Evolutionary conservation across 768 basidiomycete species (phyloP).

Genomic region (Albatrellus ellisii): DNA sequence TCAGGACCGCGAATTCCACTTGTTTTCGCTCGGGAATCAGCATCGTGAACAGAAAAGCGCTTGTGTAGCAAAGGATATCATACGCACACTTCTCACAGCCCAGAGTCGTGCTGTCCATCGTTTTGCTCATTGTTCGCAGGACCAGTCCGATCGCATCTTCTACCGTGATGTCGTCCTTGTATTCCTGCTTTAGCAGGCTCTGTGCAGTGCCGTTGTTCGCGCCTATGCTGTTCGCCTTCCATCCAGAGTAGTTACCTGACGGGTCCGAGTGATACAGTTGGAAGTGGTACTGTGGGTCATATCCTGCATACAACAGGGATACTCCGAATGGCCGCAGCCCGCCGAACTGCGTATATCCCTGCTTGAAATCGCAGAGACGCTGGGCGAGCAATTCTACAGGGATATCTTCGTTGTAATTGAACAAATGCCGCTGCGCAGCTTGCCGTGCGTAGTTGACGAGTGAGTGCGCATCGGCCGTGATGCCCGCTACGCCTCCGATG

Average conservation of each 20-base stretch:
- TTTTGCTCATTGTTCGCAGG: conserved; percentile 95
- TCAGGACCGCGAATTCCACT: conserved; percentile 97
- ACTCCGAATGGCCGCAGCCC: conserved; percentile 98
- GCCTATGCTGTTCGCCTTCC: conserved; percentile 99
- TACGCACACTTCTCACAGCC: conserved; percentile 89
- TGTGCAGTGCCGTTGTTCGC: conserved; percentile 96
- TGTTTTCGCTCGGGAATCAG: too few relatives aligned
- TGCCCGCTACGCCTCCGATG: conserved; percentile 87
- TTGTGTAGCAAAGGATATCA: background rate
- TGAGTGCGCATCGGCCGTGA: conserved; percentile 96
- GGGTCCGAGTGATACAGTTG: conserved; percentile 98
- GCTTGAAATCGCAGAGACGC: conserved; percentile 91
- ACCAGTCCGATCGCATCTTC: conserved; percentile 90
- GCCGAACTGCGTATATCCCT: conserved; percentile 96
- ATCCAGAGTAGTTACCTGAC: conserved; percentile 95
- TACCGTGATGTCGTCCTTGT: conserved; percentile 86
- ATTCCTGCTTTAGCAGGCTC: conserved; percentile 93
- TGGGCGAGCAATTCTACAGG: conserved; percentile 95
- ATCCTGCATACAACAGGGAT: conserved; percentile 91
- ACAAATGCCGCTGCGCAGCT: conserved; percentile 80
- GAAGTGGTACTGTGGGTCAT: conserved; percentile 91
- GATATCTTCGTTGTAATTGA: conserved; percentile 93
- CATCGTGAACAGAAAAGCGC: conserved; percentile 4
- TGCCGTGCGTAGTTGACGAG: conserved; percentile 89
- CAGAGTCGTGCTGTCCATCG: conserved; percentile 96